Evolutionary conservation across 257 asterid genomes (phyloP).

Genomic region (Coffea canephora): DNA sequence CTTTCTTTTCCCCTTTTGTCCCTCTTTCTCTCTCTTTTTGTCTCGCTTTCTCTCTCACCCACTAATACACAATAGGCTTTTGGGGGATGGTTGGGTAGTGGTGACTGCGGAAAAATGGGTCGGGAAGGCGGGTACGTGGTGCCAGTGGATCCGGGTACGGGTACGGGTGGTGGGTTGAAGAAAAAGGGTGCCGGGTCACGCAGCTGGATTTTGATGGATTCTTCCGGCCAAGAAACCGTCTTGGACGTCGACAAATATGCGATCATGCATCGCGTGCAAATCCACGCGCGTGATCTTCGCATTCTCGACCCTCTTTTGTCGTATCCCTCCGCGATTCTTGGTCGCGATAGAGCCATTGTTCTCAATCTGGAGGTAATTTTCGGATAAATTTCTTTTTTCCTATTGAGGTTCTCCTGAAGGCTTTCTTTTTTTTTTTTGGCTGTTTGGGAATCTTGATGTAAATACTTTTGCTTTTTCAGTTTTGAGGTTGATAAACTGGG

Average conservation of each 20-base stretch:
- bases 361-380: constrained; percentile 71
- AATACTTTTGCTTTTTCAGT: background rate
- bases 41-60: background rate
- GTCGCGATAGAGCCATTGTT: constrained; percentile 86
- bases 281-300: constrained; percentile 90
- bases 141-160: constrained; percentile 52
- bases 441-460: background rate
- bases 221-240: constrained; percentile 51
- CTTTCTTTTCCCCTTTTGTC: no score
- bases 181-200: constrained; percentile 63
- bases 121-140: constrained; percentile 65
- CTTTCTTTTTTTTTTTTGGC: no score
- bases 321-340: constrained; percentile 82
- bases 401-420: background rate
- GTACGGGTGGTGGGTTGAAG: constrained; percentile 40
- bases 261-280: constrained; percentile 89
- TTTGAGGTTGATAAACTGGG: background rate
- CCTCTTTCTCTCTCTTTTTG: no score
- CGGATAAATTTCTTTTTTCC: background rate
- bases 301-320: constrained; percentile 79
- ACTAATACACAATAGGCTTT: background rate
- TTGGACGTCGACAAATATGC: constrained; percentile 76
- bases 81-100: constrained; percentile 29
- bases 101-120: constrained; percentile 35
- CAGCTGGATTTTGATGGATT: constrained; percentile 72